These are phyloP conservation scores for Tolypocladium album DNA, from an alignment of 2,329 filamentous ascomycete species.

Conservation along the genomic window DNA sequence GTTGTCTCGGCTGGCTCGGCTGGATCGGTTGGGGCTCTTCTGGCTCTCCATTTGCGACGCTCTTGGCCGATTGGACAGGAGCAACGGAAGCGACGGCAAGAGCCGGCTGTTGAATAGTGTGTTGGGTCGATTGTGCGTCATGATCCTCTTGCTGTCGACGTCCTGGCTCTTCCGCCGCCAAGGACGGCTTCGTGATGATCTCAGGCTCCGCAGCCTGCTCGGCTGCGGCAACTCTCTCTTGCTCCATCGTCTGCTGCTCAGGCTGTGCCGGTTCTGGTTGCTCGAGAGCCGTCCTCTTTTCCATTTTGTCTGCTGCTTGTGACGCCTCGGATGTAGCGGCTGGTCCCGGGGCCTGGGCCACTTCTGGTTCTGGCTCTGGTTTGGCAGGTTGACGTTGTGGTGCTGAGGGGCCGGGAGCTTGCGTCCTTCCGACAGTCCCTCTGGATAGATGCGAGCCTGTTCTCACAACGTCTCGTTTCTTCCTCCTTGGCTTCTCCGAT, in stretches of 20 bases:
- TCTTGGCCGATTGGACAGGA: neutral
- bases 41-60: neutral
- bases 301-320: constrained; percentile 1
- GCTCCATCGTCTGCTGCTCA: neutral
- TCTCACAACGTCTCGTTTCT: constrained; percentile 25
- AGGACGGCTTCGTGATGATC: constrained; percentile 28
- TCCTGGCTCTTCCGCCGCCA: constrained; percentile 34
- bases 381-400: neutral
- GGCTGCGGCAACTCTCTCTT: neutral
- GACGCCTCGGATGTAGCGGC: neutral
- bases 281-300: constrained; percentile 2
- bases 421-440: constrained; percentile 42
- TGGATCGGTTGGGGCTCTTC: no score
- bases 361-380: neutral
- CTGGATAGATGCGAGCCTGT: constrained; percentile 36
- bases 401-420: constrained; percentile 33
- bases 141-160: constrained; percentile 21
- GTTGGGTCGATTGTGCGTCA: neutral
- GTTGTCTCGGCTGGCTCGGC: constrained; percentile 1
- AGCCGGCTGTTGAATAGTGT: neutral
- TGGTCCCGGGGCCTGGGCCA: neutral
- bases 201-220: neutral
- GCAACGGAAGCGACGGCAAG: constrained; percentile 20
- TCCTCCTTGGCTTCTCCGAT: constrained; percentile 29
- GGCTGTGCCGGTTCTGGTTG: neutral